These are phyloP conservation scores for Salvia miltiorrhiza DNA, from an alignment of 257 asterid species.

Conservation along the genomic window DNA sequence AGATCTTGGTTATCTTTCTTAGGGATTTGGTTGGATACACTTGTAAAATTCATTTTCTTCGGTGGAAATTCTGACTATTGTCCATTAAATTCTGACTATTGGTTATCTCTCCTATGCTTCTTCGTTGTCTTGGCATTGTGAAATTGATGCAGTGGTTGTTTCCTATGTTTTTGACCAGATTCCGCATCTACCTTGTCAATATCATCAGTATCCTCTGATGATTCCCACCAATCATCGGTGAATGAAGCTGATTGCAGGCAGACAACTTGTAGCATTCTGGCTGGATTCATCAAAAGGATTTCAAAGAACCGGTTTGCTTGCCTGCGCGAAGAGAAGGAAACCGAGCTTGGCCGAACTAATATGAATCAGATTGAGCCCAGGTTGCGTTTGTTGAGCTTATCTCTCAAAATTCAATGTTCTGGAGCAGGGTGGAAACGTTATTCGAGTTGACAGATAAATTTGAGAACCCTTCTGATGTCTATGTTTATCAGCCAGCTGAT, in stretches of 20 bases:
- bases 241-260: not conserved
- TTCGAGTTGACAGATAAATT: not conserved
- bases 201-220: not conserved
- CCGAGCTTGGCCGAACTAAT: not conserved
- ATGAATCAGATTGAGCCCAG: not conserved
- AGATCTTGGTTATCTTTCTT: not conserved
- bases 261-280: not conserved
- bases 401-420: not conserved
- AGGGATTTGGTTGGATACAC: not conserved
- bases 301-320: not conserved
- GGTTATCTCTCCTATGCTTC: not conserved
- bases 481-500: not conserved
- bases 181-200: not conserved
- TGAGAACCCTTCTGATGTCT: not conserved
- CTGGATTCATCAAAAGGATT: not conserved
- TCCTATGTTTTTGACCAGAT: constrained; percentile 13
- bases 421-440: not conserved
- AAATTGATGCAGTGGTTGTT: not conserved
- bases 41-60: not conserved
- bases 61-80: not conserved
- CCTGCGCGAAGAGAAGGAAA: not conserved
- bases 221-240: not conserved
- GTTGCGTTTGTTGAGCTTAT: not conserved
- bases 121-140: not conserved
- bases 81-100: no score